Conservation (phyloP, 179 eudicot genomes). For the Silene vulgaris region DNA sequence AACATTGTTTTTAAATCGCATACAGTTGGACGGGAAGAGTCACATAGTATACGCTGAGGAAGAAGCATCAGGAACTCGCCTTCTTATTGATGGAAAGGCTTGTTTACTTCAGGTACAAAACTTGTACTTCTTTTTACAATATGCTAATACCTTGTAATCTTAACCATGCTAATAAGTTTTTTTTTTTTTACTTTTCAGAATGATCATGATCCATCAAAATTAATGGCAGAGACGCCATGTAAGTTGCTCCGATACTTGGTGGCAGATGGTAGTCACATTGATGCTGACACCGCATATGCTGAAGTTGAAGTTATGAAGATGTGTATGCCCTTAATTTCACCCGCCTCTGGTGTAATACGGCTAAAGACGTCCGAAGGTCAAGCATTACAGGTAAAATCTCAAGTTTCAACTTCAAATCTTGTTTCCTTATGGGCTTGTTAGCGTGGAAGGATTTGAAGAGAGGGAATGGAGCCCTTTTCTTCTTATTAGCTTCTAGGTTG, state of each 20-base stretch:
- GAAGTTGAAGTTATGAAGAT: constrained; percentile 99
- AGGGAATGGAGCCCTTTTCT: neutral
- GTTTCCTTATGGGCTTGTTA: constrained; percentile 5
- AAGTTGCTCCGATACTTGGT: constrained; percentile 83
- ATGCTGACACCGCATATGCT: constrained; percentile 91
- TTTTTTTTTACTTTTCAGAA: constrained; percentile 45
- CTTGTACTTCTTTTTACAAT: constrained; percentile 7
- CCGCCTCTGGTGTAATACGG: constrained; percentile 79
- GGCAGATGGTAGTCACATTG: constrained; percentile 79
- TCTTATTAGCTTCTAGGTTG: neutral
- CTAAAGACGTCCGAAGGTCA: constrained; percentile 94
- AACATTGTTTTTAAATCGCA: neutral
- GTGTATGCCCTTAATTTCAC: constrained; percentile 99
- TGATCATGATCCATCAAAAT: constrained; percentile 97
- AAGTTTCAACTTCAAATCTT: neutral
- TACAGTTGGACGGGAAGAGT: constrained; percentile 95
- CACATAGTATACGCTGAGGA: constrained; percentile 98
- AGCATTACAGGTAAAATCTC: constrained; percentile 74
- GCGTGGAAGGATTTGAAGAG: neutral
- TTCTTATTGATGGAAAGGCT: constrained; percentile 98
- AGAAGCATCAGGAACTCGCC: constrained; percentile 99
- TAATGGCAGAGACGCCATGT: constrained; percentile 98
- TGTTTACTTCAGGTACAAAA: constrained; percentile 86
- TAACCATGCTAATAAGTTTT: constrained; percentile 16
- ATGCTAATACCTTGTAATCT: constrained; percentile 16